Percentiles rank a stretch among this genome's conserved stretches.
Evolutionary conservation across 2,329 filamentous ascomycete genomes (phyloP).

Genomic region (Xylaria sp.): DNA sequence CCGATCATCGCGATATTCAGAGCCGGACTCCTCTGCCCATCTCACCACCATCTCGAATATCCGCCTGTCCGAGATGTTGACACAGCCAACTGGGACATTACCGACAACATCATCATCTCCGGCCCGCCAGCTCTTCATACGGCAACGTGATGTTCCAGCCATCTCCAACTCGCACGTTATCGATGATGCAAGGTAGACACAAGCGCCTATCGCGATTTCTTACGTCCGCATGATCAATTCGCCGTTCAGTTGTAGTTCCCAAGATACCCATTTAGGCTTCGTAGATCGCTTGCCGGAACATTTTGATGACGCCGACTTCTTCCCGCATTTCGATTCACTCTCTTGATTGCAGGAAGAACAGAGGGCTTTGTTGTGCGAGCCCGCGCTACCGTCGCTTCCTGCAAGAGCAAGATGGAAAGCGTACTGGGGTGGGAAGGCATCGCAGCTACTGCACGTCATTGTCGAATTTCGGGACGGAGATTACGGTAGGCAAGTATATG

Average conservation of each 20-base stretch:
- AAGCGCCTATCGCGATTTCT: background rate
- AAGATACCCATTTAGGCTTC: constrained; percentile 36
- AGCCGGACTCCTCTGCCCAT: background rate
- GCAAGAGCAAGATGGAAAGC: constrained; percentile 33
- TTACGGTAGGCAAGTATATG: background rate
- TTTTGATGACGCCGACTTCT: constrained; percentile 9
- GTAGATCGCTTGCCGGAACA: constrained; percentile 12
- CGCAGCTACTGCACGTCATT: constrained; percentile 34
- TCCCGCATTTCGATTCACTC: constrained; percentile 13
- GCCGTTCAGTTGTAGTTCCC: constrained; percentile 34
- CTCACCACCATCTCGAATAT: background rate
- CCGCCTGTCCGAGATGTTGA: too few species aligned
- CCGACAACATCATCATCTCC: background rate
- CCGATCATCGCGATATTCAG: background rate
- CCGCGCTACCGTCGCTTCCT: constrained; percentile 19
- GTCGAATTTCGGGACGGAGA: background rate
- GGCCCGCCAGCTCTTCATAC: background rate
- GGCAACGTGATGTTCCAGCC: background rate
- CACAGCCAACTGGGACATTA: background rate
- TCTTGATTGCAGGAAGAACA: constrained; percentile 22
- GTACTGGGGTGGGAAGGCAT: constrained; percentile 33
- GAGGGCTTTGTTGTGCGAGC: constrained; percentile 28
- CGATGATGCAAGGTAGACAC: background rate
- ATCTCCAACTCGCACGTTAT: background rate
- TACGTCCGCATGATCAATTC: constrained; percentile 32